Evolutionary conservation across 495 filamentous ascomycete genomes (phyloP), one percentile per base, ranked within the genome.

Genomic region (Podospora bellae-mahoneyi): DNA sequence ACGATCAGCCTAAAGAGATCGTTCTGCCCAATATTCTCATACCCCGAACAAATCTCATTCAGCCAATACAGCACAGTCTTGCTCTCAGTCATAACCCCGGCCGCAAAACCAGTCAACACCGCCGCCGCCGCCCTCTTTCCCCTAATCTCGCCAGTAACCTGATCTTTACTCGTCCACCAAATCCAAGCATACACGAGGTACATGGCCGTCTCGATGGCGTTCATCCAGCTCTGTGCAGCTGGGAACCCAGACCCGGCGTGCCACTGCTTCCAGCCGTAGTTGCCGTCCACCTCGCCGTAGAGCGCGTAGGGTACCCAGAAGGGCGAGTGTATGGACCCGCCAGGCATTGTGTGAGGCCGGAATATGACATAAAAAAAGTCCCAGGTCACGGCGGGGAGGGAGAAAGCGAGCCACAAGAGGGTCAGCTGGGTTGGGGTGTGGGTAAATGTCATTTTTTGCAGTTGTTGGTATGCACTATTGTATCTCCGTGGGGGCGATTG

Each of bases 1-100:
- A 89, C 78, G 53, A 93, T 67, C 32, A 95, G 76, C 27, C 84
- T 81, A 7, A 72, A 66, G 19, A 78, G 56, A 63, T 79, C 78
- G 71, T 96, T 96, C 69, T 96, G 93, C 3, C 91, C 90, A 67
- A 94, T 90, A 70, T 94, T 90, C 54, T 85, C 83, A 71, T 90
- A 97, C 48, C 86, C 90, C 5, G 90, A 91, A 77, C 84, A 94
- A 58, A 84, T 82, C 77, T 96, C 93, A 70, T 91, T 91, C 39
- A 94, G 74, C 87, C 86, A 90, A 73, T 97, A 98, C 18, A 98
- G 78, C 65, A 91, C 73, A 18, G 94, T 97, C 86, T 97, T 97
- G 78, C 88, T 90, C 1, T 95, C 72, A 2, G 94, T 97, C 90
- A 95, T 91, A 3, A 93, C 82, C 5, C 87, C 87, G 1, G 88